These are phyloP conservation scores for Fusarium sp. DNA, from an alignment of 2,329 filamentous ascomycete genomes.

Conservation along the genomic window DNA sequence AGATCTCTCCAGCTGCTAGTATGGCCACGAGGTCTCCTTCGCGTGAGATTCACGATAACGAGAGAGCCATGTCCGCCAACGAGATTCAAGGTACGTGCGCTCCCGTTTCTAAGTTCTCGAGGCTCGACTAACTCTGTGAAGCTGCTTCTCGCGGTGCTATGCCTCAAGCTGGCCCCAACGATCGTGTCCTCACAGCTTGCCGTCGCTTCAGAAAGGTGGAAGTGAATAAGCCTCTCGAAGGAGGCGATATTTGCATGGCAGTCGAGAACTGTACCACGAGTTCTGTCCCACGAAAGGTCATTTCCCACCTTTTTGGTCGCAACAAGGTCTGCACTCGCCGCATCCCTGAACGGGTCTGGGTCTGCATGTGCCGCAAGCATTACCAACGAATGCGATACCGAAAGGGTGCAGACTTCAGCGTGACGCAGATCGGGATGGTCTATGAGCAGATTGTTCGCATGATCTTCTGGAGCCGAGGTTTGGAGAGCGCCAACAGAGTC, in stretches of 20 bases:
- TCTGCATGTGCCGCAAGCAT: constrained; percentile 83
- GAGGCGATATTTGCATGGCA: constrained; percentile 63
- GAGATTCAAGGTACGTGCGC: constrained; percentile 21
- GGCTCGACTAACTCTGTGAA: constrained; percentile 9
- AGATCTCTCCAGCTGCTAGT: constrained; percentile 21
- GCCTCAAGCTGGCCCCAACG: constrained; percentile 23
- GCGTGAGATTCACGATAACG: constrained; percentile 16
- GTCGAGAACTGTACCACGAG: constrained; percentile 69
- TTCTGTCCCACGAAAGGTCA: constrained; percentile 76
- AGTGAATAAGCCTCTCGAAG: constrained; percentile 32
- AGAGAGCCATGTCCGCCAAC: constrained; percentile 13
- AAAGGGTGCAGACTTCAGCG: constrained; percentile 70
- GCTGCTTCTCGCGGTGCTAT: constrained; percentile 4
- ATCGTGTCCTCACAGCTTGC: constrained; percentile 37
- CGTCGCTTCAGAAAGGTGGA: constrained; percentile 28
- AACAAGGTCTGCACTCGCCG: constrained; percentile 82
- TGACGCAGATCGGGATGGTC: constrained; percentile 73
- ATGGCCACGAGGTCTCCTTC: constrained; percentile 19
- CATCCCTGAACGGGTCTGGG: constrained; percentile 78
- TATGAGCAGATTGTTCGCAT: constrained; percentile 72
- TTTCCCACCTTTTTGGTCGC: constrained; percentile 85
- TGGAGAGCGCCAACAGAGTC: constrained; percentile 49
- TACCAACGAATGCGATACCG: constrained; percentile 82
- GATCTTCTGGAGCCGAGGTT: constrained; percentile 70
- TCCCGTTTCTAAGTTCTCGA: neutral